A percentile compares a stretch with the other conserved stretches of the same genome.
phyloP scores from a whole-genome alignment of 1,139 yeast genomes.

The Hyphopichia buzzinii region DNA sequence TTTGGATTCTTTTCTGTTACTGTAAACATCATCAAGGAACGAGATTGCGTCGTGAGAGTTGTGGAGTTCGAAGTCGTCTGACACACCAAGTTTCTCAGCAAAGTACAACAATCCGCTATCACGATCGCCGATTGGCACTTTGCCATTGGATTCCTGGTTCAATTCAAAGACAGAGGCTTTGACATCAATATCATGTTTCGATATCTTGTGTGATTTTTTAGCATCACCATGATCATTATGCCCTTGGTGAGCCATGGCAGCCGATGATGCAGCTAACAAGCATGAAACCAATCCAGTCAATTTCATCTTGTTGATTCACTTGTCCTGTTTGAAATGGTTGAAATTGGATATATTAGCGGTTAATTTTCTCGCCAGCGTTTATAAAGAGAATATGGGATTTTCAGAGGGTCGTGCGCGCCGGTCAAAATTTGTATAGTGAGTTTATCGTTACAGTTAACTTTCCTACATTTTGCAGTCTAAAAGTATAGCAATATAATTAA shows the following conservation, averaged over 20 bases:
- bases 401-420: too few species aligned
- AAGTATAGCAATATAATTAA: too few species aligned
- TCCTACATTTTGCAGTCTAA: too few species aligned
- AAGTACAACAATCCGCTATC: conserved; percentile 30
- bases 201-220: background rate
- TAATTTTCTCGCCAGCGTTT: background rate
- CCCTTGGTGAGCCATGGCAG: conserved; percentile 5
- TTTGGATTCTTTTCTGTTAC: conserved; percentile 10
- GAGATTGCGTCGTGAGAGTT: conserved; percentile 25
- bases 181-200: background rate
- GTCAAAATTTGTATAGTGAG: too few species aligned
- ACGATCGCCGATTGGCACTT: conserved; percentile 11
- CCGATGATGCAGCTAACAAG: conserved; percentile 8
- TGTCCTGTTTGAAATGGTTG: background rate
- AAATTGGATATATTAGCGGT: background rate
- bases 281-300: conserved; percentile 10
- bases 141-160: conserved; percentile 6
- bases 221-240: conserved; percentile 3
- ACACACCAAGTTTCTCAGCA: conserved; percentile 42
- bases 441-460: too few species aligned
- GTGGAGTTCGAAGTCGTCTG: conserved; percentile 32
- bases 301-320: conserved; percentile 11
- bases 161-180: conserved; percentile 19
- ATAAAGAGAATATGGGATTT: too few species aligned
- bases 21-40: conserved; percentile 17